phyloP scores from a whole-genome alignment of 2,329 filamentous ascomycete species.

The Dactylellina cionopaga region DNA sequence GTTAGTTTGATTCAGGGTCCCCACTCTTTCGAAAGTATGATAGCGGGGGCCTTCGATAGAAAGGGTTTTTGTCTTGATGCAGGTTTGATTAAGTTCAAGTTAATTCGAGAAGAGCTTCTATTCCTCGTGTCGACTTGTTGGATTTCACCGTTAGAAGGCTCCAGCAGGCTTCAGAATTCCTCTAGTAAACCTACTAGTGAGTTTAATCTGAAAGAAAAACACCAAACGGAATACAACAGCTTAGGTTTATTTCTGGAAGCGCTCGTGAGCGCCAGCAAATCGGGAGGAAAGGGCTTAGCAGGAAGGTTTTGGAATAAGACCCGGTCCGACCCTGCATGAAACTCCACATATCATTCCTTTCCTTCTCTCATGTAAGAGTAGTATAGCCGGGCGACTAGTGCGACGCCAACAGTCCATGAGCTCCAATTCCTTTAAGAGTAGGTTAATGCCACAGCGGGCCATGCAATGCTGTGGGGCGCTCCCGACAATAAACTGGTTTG shows the following conservation, averaged over 20 bases:
- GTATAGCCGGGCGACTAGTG: constrained; percentile 46
- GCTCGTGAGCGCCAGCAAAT: constrained; percentile 13
- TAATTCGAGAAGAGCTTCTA: background rate
- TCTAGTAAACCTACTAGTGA: background rate
- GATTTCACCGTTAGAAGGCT: constrained; percentile 10
- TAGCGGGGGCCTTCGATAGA: too few species aligned
- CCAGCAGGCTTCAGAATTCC: constrained; percentile 21
- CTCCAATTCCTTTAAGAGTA: constrained; percentile 12
- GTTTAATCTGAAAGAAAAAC: constrained; percentile 10
- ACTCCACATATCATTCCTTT: constrained; percentile 32
- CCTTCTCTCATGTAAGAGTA: constrained; percentile 14
- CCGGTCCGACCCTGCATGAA: constrained; percentile 46
- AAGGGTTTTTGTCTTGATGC: too few species aligned
- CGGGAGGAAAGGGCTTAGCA: constrained; percentile 3
- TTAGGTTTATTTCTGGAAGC: constrained; percentile 26
- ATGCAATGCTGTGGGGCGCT: constrained; percentile 33
- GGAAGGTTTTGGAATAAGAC: constrained; percentile 23
- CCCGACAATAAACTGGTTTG: constrained; percentile 12
- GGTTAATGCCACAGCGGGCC: constrained; percentile 32
- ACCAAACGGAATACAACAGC: too few species aligned
- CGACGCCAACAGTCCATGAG: constrained; percentile 17
- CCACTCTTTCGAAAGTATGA: constrained; percentile 5
- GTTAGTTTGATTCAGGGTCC: constrained; percentile 13
- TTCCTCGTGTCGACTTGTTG: constrained; percentile 1
- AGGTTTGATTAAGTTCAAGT: background rate